Base-by-base conservation (phyloP, 2,329 filamentous ascomycete genomes). In the Diaporthe vaccinii region DNA sequence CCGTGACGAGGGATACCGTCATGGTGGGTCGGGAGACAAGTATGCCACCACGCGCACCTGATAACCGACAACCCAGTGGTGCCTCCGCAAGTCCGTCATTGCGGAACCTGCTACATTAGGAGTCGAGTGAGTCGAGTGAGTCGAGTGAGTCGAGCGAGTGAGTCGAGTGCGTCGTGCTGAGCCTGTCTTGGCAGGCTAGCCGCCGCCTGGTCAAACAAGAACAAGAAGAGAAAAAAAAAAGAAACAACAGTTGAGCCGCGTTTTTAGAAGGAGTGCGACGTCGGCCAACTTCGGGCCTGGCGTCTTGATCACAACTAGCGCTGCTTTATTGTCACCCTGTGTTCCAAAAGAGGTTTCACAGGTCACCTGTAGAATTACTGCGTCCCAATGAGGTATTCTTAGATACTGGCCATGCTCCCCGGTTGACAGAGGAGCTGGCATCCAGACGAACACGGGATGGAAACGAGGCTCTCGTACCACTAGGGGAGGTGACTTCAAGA, bases 21-120 rank as follows among this genome's bases (percentile, higher is more conserved):
- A 73, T 79, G 4, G 79, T 83, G 77, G 81, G 79, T 51, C 78
- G 83, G 61, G 79, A 84, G 67, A 76, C 80, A 25, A 79, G 79
- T 62, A 78, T 80, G 44, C 78, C 85, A 73, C 78, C 82, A 80
- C 78, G 78, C 62, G 77, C 82, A 59, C 74, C 82, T 71, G 87
- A 89, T 67, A 82, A 77, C 28, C 85, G 89, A 65, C 86, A 88
- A 44, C 84, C 88, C 41, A 90, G 89, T 69, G 93, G 93, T n/a
- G 93, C 93, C 5, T 95, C 94, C 80, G 93, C 93, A 22, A 95
- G 92, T 80, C 93, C 94, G 15, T 95, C 93, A 14, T 83, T 96
- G 76, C 91, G 92, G 79, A 95, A 96, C 80, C 83, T 96, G 67
- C 87, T 96, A 72, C 93, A 91, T 65, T 95, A 84, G 85, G 31